A percentile compares a stretch with the other conserved stretches of the same genome.
These are phyloP conservation scores for Ganoderma resinaceum DNA, from an alignment of 1,284 basidiomycete species.

Conservation along the genomic window DNA sequence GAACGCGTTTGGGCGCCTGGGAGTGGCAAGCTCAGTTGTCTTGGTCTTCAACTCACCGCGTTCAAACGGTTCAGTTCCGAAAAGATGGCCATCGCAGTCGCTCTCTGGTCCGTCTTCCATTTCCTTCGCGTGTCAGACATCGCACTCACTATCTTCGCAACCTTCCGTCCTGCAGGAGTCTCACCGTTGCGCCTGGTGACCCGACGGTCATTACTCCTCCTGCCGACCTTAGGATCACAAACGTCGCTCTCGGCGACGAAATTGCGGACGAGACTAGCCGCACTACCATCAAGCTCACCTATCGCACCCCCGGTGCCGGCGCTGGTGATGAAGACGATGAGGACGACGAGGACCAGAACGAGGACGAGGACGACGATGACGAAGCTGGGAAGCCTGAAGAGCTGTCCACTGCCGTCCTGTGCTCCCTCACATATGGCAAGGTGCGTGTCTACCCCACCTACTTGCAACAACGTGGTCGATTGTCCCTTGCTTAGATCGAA, in stretches of 20 bases:
- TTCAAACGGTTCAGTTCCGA: no score
- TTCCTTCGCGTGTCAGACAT: conserved; percentile 19
- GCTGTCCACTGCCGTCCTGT: conserved; percentile 58
- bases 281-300: conserved; percentile 83
- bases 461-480: neutral
- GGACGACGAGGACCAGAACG: conserved; percentile 49
- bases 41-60: conserved; percentile 2
- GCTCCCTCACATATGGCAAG: conserved; percentile 77
- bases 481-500: conserved; percentile 64
- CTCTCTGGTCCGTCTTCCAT: conserved; percentile 61
- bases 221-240: conserved; percentile 84
- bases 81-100: conserved; percentile 65
- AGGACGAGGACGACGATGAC: conserved; percentile 46
- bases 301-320: conserved; percentile 53
- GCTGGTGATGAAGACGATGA: conserved; percentile 61
- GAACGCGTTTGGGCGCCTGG: conserved; percentile 28
- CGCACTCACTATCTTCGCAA: neutral
- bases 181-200: conserved; percentile 67
- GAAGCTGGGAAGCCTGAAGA: conserved; percentile 15
- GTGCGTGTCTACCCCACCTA: conserved; percentile 45
- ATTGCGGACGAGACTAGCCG: conserved; percentile 71
- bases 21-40: neutral
- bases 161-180: conserved; percentile 54
- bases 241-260: conserved; percentile 81
- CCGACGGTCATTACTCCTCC: conserved; percentile 67